These are phyloP conservation scores for Tuber indicum DNA, from an alignment of 495 filamentous ascomycete species.

Conservation along the genomic window DNA sequence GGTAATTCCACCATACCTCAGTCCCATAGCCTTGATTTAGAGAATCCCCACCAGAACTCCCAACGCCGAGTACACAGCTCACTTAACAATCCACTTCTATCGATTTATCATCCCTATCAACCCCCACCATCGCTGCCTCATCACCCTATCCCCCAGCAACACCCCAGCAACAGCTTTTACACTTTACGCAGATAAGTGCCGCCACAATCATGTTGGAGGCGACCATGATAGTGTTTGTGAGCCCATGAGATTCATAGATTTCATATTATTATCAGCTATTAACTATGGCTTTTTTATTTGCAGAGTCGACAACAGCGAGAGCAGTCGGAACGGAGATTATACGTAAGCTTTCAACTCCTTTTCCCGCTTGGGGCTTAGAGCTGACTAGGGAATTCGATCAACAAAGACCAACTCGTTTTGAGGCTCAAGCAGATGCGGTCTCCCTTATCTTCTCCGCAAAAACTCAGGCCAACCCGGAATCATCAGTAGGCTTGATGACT, in stretches of 20 bases:
- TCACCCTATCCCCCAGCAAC: conserved; percentile 10
- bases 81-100: neutral
- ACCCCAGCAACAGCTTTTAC: conserved; percentile 3
- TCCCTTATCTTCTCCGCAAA: conserved; percentile 91
- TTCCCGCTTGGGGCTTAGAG: conserved; percentile 8
- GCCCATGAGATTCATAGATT: neutral
- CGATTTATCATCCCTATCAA: conserved; percentile 24
- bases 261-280: conserved; percentile 10
- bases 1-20: neutral
- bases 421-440: conserved; percentile 90
- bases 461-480: conserved; percentile 90
- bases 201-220: conserved; percentile 54
- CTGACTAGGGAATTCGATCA: conserved; percentile 22
- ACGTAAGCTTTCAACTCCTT: conserved; percentile 47
- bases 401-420: conserved; percentile 76
- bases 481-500: conserved; percentile 94
- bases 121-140: conserved; percentile 3
- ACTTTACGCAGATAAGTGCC: conserved; percentile 15
- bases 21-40: neutral
- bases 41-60: neutral
- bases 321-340: conserved; percentile 95
- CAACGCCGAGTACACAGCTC: neutral
- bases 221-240: conserved; percentile 53
- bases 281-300: conserved; percentile 11
- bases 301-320: conserved; percentile 96